Base-by-base conservation (phyloP, 169 alveolate species). In the Plasmodium vivax region DNA sequence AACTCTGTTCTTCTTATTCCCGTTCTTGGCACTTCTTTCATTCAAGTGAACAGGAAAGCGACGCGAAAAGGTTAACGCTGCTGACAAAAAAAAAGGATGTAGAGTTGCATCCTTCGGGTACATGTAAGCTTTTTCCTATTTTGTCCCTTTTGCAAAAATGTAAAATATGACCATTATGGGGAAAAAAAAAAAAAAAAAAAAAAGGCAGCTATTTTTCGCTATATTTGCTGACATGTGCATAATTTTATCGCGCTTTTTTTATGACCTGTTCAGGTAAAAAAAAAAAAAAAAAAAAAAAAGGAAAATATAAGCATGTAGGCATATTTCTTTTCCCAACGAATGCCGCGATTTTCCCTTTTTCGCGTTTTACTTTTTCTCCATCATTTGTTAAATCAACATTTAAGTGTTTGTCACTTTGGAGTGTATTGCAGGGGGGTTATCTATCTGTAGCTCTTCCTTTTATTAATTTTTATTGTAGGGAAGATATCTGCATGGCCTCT, bases 211-310 rank as follows among this genome's bases (percentile, higher is more conserved):
- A 19, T 1, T 1, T 32, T 51, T 82, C n/a, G 45, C 47, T 41
- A 23, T 30, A 51, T 54, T 82, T 82, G 36, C 81, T 82, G 51
- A 51, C 90, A 54, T 19, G 90, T 82, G 68, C 90, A 54, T 51
- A 82, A n/a, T 51, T 56, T 45, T n/a, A 82, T 32, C 58, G 38
- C 38, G 47, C 16, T 38, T 82, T 56, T 27, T 19, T 32, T 58
- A 82, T 82, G 62, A 43, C 90, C 41, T 41, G 73, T 32, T 82
- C 19, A 82, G 90, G 14, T 16, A 23, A 80, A 82, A 82, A 51
- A 82, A 30, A 58, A 58, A 58, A 58, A 58, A 58, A 58, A 54
- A 56, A 56, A 56, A 56, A 56, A 56, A 56, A 62, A 62, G 34
- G 34, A 62, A 62, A 62, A 62, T 19, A 62, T 19, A 62, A 19